Conservation (phyloP, 2,329 filamentous ascomycete species). For the Neopestalotiopsis sp. region DNA sequence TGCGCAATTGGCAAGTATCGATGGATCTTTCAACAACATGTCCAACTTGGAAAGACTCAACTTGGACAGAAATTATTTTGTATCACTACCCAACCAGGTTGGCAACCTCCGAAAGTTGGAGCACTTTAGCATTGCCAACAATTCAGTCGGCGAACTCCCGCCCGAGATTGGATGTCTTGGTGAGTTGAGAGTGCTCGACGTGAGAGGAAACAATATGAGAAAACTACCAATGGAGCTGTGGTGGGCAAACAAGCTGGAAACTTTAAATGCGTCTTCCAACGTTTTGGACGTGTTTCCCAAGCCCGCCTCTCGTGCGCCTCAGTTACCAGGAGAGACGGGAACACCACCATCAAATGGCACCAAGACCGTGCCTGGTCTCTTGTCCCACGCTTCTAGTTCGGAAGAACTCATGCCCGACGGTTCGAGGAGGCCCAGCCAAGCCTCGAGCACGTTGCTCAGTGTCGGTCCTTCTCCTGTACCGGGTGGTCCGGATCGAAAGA, state of each 20-base stretch:
- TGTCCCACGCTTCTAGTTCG: constrained; percentile 71
- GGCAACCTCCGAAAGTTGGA: constrained; percentile 84
- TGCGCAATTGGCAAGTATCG: constrained; percentile 88
- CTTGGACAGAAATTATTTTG: constrained; percentile 94
- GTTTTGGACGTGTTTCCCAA: constrained; percentile 91
- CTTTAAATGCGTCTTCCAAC: constrained; percentile 94
- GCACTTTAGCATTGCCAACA: constrained; percentile 92
- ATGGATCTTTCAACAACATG: constrained; percentile 87
- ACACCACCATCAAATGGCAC: constrained; percentile 36
- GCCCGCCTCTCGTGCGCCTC: constrained; percentile 73
- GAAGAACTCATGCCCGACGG: constrained; percentile 73
- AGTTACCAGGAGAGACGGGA: constrained; percentile 59
- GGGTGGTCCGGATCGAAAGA: constrained; percentile 70
- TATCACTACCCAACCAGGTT: constrained; percentile 84
- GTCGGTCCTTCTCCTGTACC: constrained; percentile 75
- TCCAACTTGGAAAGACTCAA: constrained; percentile 86
- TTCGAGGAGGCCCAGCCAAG: constrained; percentile 80
- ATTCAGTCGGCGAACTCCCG: constrained; percentile 83
- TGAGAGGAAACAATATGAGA: constrained; percentile 91
- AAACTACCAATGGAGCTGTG: constrained; percentile 92
- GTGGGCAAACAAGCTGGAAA: constrained; percentile 90
- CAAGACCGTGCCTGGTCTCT: constrained; percentile 50
- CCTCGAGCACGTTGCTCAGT: constrained; percentile 77
- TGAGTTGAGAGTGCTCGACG: constrained; percentile 84
- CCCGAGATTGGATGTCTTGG: constrained; percentile 85